These are phyloP conservation scores for Scenedesmus sp. DNA, from an alignment of 163 green algal species.

Conservation along the genomic window DNA sequence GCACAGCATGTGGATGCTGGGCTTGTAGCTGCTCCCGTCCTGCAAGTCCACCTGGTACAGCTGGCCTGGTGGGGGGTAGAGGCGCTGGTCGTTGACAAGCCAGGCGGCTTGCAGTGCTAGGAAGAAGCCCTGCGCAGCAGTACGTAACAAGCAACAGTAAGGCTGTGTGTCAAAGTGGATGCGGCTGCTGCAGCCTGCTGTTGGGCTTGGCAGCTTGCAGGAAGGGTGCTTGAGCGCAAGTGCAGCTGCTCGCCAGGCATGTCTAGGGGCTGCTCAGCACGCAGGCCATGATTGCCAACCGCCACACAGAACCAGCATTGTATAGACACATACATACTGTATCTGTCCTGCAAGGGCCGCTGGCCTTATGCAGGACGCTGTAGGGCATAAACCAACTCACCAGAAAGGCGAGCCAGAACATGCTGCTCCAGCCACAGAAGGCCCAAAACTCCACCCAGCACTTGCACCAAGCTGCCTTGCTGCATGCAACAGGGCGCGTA, in stretches of 20 bases:
- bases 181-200: not conserved
- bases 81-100: conserved; percentile 14
- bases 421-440: conserved; percentile 45
- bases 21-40: not conserved
- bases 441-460: conserved; percentile 24
- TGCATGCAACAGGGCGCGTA: conserved; percentile 13
- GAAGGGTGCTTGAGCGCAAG: too few species aligned
- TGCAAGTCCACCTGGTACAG: conserved; percentile 23
- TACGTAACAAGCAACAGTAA: not conserved
- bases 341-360: not conserved
- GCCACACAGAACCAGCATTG: not conserved
- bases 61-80: not conserved
- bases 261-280: too few species aligned
- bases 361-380: too few species aligned
- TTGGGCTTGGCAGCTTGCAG: too few species aligned
- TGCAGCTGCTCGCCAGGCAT: too few species aligned
- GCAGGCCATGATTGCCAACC: too few species aligned
- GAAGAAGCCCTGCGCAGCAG: conserved; percentile 23
- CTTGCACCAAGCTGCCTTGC: conserved; percentile 17
- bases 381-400: not conserved
- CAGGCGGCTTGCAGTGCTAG: conserved; percentile 42
- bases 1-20: conserved; percentile 41
- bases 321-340: not conserved
- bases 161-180: not conserved
- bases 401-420: conserved; percentile 39